Percentiles rank a stretch among this genome's conserved stretches.
Conservation (phyloP, 2,329 filamentous ascomycete species). For the Purpureocillium lavendulum region DNA sequence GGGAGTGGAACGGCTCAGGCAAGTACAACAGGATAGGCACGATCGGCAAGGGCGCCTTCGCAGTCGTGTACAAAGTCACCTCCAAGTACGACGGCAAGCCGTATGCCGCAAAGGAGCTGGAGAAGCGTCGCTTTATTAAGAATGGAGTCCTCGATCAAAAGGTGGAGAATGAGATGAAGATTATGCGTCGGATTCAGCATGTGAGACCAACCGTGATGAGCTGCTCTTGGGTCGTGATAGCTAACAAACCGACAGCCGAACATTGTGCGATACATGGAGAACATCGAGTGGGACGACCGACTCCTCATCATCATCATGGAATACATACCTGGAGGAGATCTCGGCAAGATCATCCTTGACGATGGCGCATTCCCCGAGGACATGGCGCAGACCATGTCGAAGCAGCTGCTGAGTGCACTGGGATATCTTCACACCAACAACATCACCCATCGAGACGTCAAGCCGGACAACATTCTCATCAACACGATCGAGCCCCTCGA, state of each 20-base stretch:
- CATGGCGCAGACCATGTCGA: slow-evolving; percentile 62
- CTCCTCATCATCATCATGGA: slow-evolving; percentile 98
- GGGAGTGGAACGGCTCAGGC: slow-evolving; percentile 73
- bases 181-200: slow-evolving; percentile 81
- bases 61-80: slow-evolving; percentile 84
- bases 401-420: slow-evolving; percentile 72
- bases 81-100: slow-evolving; percentile 75
- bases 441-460: slow-evolving; percentile 97
- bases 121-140: slow-evolving; percentile 89
- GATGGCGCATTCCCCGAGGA: slow-evolving; percentile 57
- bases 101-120: slow-evolving; percentile 88
- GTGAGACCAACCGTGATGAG: slow-evolving; percentile 38
- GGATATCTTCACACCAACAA: slow-evolving; percentile 78
- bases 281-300: slow-evolving; percentile 71
- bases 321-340: slow-evolving; percentile 72
- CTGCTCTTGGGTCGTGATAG: neutral
- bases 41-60: slow-evolving; percentile 92
- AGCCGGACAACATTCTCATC: slow-evolving; percentile 95
- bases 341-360: slow-evolving; percentile 63
- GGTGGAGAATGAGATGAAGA: slow-evolving; percentile 93
- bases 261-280: slow-evolving; percentile 86
- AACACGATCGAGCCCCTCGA: slow-evolving; percentile 61
- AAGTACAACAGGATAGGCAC: slow-evolving; percentile 76
- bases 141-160: slow-evolving; percentile 84
- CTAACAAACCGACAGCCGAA: slow-evolving; percentile 48